Percentiles rank a stretch among this genome's conserved stretches.
Conservation (phyloP, 352 stramenopile genomes). For the Pythium phragmitis region DNA sequence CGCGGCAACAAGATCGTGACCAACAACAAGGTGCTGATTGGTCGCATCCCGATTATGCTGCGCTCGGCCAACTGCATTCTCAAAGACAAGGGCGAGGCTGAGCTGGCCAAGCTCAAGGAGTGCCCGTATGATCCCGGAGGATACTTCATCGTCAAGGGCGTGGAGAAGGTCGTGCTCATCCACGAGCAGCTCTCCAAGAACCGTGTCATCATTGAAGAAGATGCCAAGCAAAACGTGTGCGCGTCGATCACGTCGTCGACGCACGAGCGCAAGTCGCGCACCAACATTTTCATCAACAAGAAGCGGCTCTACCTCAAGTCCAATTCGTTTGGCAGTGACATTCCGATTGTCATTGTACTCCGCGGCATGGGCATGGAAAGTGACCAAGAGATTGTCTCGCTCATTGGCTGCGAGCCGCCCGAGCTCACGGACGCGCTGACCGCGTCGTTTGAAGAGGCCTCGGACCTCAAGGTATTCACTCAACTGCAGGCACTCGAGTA, state of each 20-base stretch:
- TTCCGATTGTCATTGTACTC: conserved; percentile 96
- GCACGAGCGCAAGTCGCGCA: conserved; percentile 97
- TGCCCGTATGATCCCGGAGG: conserved; percentile 99
- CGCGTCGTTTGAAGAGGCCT: conserved; percentile 95
- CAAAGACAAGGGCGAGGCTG: conserved; percentile 90
- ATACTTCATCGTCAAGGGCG: conserved; percentile 99
- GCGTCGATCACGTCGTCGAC: conserved; percentile 98
- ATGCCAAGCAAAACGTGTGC: conserved; percentile 90
- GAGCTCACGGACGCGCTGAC: conserved; percentile 95
- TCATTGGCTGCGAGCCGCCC: conserved; percentile 91
- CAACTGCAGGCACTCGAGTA: conserved; percentile 95
- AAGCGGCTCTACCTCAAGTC: conserved; percentile 97
- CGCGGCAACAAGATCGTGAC: conserved; percentile 97
- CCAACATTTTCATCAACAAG: conserved; percentile 98
- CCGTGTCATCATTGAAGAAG: conserved; percentile 98
- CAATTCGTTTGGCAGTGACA: conserved; percentile 97
- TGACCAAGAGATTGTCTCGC: conserved; percentile 98
- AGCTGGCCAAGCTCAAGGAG: conserved; percentile 97
- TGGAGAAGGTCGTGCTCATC: conserved; percentile 99
- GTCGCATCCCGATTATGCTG: conserved; percentile 98
- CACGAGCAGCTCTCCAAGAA: conserved; percentile 99
- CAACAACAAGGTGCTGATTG: conserved; percentile 97
- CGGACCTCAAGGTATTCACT: conserved; percentile 94
- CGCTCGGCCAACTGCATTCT: conserved; percentile 96
- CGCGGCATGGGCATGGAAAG: conserved; percentile 98